Conservation (phyloP, 202 grass and related monocot genomes). For the Bolboschoenoplectus hybrid region DNA sequence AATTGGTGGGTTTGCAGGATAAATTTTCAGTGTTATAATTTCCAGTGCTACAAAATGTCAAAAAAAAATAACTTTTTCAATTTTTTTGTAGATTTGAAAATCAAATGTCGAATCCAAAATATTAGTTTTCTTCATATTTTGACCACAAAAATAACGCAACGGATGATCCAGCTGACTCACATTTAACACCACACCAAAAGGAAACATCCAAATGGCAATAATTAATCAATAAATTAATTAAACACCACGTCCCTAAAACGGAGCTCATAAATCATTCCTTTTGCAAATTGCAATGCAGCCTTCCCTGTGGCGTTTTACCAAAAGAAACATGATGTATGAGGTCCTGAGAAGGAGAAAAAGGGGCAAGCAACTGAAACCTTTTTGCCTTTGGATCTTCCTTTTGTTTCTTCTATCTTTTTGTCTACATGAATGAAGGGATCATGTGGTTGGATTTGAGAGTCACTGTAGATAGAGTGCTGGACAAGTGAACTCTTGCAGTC, state of each 20-base stretch:
- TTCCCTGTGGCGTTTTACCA: slow-evolving; percentile 18
- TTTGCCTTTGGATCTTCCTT: slow-evolving; percentile 38
- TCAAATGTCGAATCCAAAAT: too few species aligned
- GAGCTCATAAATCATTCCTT: slow-evolving; percentile 40
- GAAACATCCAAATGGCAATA: background rate
- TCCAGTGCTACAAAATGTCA: too few species aligned
- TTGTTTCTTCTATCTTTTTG: slow-evolving; percentile 37
- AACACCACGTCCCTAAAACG: slow-evolving; percentile 18
- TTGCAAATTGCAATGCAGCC: slow-evolving; percentile 7
- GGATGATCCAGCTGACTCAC: background rate
- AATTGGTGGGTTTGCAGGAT: too few species aligned
- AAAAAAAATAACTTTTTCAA: too few species aligned
- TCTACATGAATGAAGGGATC: slow-evolving; percentile 19
- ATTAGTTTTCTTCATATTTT: background rate
- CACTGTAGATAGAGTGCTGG: slow-evolving; percentile 30
- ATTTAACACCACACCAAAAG: background rate
- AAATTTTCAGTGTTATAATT: too few species aligned
- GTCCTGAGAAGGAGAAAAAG: background rate
- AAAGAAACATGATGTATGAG: background rate
- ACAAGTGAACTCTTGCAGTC: slow-evolving; percentile 41
- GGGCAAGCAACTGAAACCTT: slow-evolving; percentile 28
- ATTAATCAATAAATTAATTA: background rate
- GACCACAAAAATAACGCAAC: background rate
- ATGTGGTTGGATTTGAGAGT: slow-evolving; percentile 25
- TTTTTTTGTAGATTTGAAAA: background rate